Base-by-base conservation (phyloP, 2,329 filamentous ascomycete genomes). In the Penicillium sp. region DNA sequence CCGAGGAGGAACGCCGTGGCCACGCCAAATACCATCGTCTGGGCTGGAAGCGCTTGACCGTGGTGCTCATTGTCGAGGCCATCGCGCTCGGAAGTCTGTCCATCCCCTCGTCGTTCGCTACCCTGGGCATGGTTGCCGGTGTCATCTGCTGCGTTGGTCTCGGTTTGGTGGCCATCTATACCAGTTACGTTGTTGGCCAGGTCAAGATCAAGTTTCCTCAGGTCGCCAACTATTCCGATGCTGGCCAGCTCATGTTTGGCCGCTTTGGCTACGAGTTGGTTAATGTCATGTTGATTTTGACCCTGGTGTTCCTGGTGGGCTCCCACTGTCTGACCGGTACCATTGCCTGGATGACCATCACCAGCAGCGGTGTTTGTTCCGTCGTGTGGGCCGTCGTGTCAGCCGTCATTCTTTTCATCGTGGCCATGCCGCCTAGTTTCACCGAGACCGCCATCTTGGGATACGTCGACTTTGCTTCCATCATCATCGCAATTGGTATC, bases 1-100 rank as follows among this genome's bases (percentile, higher is more conserved):
- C 58, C 0, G 58, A 57, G 58, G 42, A 46, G 49, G 58, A 60
- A 35, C 55, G 58, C 23, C 57, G 57, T 16, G 58, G 58, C 12
- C 58, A 57, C 46, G 38, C 47, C 35, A 60, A 60, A 35, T 60
- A 47, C 23, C 55, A 48, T 24, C 55, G 58, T 20, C 67, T 80
- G 24, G 73, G 80, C 51, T 83, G 80, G 80, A 79, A 80, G 63
- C 73, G 76, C 21, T 67, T 79, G 38, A 79, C 77, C 1, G 67
- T 80, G 20, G 76, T 79, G 56, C 66, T 80, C 55, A 78, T 80
- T 52, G 78, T 79, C 54, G 78, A 80, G 62, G 77, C 78, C 28
- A 78, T 80, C 59, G 76, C 77, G 7, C 70, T 80, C 24, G 78
- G 77, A 40, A 74, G 71, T 38, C 67, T 79, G 58, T 77, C 75